Evolutionary conservation across 352 stramenopile species (phyloP).

Genomic region (Blastocystis sp.): DNA sequence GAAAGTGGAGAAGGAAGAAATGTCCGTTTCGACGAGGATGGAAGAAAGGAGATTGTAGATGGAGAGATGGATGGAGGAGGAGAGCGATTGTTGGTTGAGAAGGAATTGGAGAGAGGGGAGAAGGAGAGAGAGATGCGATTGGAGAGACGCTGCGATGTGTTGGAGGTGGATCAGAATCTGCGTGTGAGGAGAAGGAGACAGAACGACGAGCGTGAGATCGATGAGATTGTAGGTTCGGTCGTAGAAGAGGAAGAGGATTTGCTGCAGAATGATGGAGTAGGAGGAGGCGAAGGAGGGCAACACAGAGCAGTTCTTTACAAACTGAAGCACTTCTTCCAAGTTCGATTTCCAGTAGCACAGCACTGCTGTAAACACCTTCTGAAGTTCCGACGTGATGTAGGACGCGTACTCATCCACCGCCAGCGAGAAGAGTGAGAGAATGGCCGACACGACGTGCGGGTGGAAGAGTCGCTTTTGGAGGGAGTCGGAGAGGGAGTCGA

Average conservation of each 20-base stretch:
- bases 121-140: constrained; percentile 20
- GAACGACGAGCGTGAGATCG: background rate
- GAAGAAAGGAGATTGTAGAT: constrained; percentile 3
- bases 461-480: background rate
- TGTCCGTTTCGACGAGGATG: background rate
- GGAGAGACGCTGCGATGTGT: constrained; percentile 1
- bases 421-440: background rate
- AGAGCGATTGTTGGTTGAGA: background rate
- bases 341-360: constrained; percentile 55
- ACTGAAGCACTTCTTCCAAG: constrained; percentile 14
- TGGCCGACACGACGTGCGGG: background rate
- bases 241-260: constrained; percentile 28
- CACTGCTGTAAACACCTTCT: background rate
- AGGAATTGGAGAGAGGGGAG: constrained; percentile 14
- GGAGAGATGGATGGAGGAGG: background rate
- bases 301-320: background rate
- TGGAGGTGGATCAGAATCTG: constrained; percentile 34
- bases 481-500: background rate
- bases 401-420: background rate
- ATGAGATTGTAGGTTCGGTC: background rate
- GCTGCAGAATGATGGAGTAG: constrained; percentile 23
- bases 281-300: background rate
- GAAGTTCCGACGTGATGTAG: background rate
- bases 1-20: background rate
- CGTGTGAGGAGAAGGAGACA: background rate